Evolutionary conservation across 2,329 filamentous ascomycete genomes (phyloP).

Genomic region (Cladobotryum mycophilum): DNA sequence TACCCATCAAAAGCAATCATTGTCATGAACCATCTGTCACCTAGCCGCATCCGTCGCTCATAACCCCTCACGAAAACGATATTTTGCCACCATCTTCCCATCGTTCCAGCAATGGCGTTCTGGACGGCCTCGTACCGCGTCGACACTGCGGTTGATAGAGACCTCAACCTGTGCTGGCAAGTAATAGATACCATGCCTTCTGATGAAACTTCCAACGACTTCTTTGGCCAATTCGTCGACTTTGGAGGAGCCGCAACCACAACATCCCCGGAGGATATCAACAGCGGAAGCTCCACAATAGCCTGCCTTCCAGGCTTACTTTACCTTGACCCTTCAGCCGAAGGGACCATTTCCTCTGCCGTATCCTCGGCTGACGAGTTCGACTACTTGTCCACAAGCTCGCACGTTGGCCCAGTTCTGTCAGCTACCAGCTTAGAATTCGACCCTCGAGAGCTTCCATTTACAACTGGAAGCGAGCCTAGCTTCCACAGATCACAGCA

Average conservation of each 20-base stretch:
- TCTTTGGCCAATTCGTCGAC: conserved; percentile 33
- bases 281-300: conserved; percentile 16
- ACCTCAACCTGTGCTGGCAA: conserved; percentile 30
- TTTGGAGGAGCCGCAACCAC: conserved; percentile 22
- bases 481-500: conserved; percentile 15
- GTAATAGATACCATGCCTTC: conserved; percentile 24
- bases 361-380: conserved; percentile 31
- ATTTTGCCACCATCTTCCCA: neutral
- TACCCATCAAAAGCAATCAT: neutral
- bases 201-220: conserved; percentile 26
- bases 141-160: conserved; percentile 27
- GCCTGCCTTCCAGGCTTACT: conserved; percentile 23
- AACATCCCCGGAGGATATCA: conserved; percentile 15
- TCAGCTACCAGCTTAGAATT: conserved; percentile 24
- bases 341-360: conserved; percentile 29
- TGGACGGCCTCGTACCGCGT: conserved; percentile 31
- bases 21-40: conserved; percentile 4
- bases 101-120: conserved; percentile 25
- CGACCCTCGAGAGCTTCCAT: conserved; percentile 23
- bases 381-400: conserved; percentile 31
- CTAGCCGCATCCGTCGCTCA: conserved; percentile 11
- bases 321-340: conserved; percentile 23
- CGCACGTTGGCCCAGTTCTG: conserved; percentile 21
- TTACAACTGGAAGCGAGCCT: conserved; percentile 10
- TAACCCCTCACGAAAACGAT: conserved; percentile 5